phyloP scores from a whole-genome alignment of 2,329 filamentous ascomycete species.

The Sporothrix variecibatus region DNA sequence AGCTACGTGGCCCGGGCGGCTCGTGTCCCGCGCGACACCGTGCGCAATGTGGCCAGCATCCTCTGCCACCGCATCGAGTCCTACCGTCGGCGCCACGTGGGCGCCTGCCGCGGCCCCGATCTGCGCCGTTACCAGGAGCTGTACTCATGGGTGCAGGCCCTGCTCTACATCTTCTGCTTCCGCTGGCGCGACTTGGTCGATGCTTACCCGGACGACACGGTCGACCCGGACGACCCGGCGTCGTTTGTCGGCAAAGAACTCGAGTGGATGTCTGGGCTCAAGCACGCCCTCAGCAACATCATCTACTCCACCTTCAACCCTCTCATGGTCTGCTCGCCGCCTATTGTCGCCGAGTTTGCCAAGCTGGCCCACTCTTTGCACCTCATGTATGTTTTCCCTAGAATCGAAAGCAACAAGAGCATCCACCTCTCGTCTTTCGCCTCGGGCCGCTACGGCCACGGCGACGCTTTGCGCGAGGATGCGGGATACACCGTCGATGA shows the following conservation, averaged over 20 bases:
- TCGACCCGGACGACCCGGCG: conserved; percentile 63
- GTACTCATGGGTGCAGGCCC: conserved; percentile 84
- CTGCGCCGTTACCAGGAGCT: conserved; percentile 80
- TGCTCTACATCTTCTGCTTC: conserved; percentile 96
- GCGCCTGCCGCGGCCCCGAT: conserved; percentile 78
- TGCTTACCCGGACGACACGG: conserved; percentile 59
- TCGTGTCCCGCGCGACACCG: conserved; percentile 71
- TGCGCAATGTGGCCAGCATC: conserved; percentile 80
- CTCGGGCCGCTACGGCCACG: conserved; percentile 56
- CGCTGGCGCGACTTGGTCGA: conserved; percentile 88
- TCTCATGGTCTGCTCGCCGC: conserved; percentile 88
- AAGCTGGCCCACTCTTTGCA: conserved; percentile 81
- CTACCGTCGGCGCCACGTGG: conserved; percentile 72
- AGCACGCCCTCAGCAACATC: conserved; percentile 71
- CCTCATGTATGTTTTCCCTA: conserved; percentile 85
- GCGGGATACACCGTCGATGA: conserved; percentile 59
- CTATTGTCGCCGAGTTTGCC: conserved; percentile 89
- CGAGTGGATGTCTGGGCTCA: conserved; percentile 73
- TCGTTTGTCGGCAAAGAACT: conserved; percentile 71
- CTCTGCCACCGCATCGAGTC: conserved; percentile 76
- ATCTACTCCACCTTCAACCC: conserved; percentile 91
- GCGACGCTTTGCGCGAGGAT: conserved; percentile 52
- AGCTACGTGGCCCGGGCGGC: conserved; percentile 92
- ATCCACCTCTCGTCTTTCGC: conserved; percentile 75
- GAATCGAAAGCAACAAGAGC: conserved; percentile 90